Percentiles rank a stretch among this genome's conserved stretches.
Evolutionary conservation across 2,329 filamentous ascomycete species (phyloP).

Genomic region (Talaromyces sp.): DNA sequence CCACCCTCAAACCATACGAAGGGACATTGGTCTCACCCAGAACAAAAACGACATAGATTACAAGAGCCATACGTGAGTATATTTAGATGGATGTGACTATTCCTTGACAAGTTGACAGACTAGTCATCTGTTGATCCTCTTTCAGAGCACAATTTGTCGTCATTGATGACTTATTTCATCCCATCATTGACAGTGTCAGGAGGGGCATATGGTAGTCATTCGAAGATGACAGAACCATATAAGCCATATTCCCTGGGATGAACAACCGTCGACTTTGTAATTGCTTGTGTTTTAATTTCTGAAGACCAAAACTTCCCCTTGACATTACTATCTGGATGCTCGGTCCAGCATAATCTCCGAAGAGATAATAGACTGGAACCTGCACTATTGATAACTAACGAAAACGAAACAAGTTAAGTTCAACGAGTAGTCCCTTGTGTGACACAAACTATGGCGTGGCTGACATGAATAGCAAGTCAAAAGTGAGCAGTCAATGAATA

Average conservation of each 20-base stretch:
- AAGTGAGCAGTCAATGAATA: background rate
- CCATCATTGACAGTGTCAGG: background rate
- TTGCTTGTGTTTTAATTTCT: background rate
- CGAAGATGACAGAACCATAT: background rate
- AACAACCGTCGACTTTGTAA: background rate
- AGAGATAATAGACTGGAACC: background rate
- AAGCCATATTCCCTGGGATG: background rate
- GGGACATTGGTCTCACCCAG: too few relatives aligned
- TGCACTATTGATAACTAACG: background rate
- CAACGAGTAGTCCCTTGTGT: background rate
- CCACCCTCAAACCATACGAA: too few relatives aligned
- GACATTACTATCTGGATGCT: background rate
- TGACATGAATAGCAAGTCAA: background rate
- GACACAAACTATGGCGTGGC: background rate
- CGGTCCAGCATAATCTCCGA: background rate
- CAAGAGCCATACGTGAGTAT: background rate
- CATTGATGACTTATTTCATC: background rate
- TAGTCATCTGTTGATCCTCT: background rate
- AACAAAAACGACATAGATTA: background rate
- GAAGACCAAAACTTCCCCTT: background rate
- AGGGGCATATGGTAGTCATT: background rate
- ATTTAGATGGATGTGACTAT: background rate
- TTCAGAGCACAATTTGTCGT: background rate
- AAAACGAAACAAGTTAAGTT: background rate
- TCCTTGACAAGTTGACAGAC: background rate